These are phyloP conservation scores for Tylopilus balloui DNA, from an alignment of 768 basidiomycete species.

Conservation along the genomic window DNA sequence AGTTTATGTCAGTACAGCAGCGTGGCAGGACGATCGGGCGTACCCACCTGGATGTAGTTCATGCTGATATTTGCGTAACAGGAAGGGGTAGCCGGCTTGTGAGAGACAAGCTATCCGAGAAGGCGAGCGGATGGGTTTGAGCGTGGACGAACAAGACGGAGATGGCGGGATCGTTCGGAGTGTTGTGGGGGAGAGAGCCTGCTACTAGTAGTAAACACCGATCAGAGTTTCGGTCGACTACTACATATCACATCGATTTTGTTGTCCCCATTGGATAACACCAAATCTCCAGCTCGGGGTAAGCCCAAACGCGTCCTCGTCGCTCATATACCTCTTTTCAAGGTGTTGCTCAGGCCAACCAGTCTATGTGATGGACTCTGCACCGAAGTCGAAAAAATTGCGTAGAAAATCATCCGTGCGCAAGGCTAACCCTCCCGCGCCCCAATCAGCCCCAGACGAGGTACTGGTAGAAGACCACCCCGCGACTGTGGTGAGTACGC, in stretches of 20 bases:
- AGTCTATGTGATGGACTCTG: slow-evolving; percentile 36
- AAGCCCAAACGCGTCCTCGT: background rate
- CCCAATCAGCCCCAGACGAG: slow-evolving; percentile 15
- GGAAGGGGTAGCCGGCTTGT: background rate
- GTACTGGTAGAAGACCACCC: slow-evolving; percentile 23
- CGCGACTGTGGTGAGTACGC: slow-evolving; percentile 16
- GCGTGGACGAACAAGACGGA: background rate
- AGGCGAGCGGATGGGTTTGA: slow-evolving; percentile 1
- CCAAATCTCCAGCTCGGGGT: background rate
- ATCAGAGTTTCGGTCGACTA: background rate
- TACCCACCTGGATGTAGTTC: slow-evolving; percentile 57
- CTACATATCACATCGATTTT: background rate
- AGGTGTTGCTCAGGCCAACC: background rate
- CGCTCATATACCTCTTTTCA: background rate
- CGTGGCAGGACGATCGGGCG: background rate
- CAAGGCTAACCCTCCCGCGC: slow-evolving; percentile 11
- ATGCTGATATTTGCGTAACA: slow-evolving; percentile 24
- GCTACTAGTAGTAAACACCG: background rate
- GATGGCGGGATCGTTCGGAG: background rate
- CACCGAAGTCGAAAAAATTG: slow-evolving; percentile 48
- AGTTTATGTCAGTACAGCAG: slow-evolving; percentile 9
- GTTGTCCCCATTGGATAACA: background rate
- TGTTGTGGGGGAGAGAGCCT: background rate
- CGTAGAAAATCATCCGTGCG: slow-evolving; percentile 45
- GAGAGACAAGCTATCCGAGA: slow-evolving; percentile 4